Evolutionary conservation across 2,329 filamentous ascomycete genomes (phyloP).

Genomic region (Reticulascus tulasneorum): DNA sequence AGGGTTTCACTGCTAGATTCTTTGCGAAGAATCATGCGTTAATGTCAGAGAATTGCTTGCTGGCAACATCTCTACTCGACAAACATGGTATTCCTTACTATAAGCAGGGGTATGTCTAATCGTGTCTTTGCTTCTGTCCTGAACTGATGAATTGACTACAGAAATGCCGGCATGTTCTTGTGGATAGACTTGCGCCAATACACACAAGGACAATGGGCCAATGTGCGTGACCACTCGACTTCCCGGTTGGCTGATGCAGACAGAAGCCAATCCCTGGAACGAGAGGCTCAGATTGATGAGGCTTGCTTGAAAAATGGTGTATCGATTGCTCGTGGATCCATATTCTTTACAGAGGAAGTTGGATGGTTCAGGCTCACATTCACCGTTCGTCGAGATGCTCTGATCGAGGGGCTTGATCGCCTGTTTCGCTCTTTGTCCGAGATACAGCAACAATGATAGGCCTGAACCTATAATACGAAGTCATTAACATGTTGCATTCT

Average conservation of each 20-base stretch:
- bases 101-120: slow-evolving; percentile 5
- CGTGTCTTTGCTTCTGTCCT: neutral
- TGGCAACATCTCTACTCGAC: neutral
- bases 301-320: slow-evolving; percentile 13
- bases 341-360: slow-evolving; percentile 17
- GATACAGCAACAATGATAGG: too few relatives aligned
- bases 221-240: neutral
- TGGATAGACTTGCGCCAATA: slow-evolving; percentile 16
- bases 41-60: slow-evolving; percentile 4
- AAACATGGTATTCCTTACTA: slow-evolving; percentile 3
- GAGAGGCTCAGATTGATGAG: slow-evolving; percentile 10
- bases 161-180: slow-evolving; percentile 17
- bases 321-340: slow-evolving; percentile 12
- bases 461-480: too few relatives aligned
- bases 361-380: slow-evolving; percentile 21
- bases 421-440: too few relatives aligned
- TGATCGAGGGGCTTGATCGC: slow-evolving; percentile 15
- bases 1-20: slow-evolving; percentile 1
- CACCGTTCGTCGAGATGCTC: slow-evolving; percentile 9
- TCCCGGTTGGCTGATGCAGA: neutral
- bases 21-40: slow-evolving; percentile 3
- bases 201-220: neutral
- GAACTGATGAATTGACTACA: neutral
- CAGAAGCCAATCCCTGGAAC: neutral
- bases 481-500: too few relatives aligned